Evolutionary conservation across 139 green algal species (phyloP), one percentile per base, ranked within the genome.

Genomic region (Chlamydomonas sp.): DNA sequence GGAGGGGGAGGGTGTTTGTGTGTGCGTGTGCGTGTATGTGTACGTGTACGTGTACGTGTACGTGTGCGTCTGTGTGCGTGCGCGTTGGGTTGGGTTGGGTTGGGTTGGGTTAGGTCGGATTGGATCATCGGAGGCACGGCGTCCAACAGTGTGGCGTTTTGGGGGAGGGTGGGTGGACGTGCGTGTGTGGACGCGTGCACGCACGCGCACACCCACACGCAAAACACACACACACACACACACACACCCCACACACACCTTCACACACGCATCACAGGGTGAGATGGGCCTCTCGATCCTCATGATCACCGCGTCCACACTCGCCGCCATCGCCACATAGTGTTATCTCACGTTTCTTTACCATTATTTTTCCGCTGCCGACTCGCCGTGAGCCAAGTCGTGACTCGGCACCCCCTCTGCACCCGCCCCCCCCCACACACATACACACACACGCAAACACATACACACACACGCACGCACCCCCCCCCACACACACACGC

Each of bases 101-200:
- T 68, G 6, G 8, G 29, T 8, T 58, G 16, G 48, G 70, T 50
- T 79, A 73, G 50, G 64, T 90, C 4, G 78, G 83, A 54, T 60
- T 89, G 57, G 75, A 89, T 33, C 77, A 75, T 31, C 72, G 79
- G 75, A 83, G 89, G 63, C 80, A 87, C 10, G 76, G 85, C 89
- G 3, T 89, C 81, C 50, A 93, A 93, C 68, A 87, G 92, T 20
- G 86, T 91, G n/a, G 81, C 13, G 91, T 82, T 71, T 71, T 95
- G 26, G n/a, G n/a, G n/a, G n/a, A n/a, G n/a, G n/a, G n/a, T n/a
- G n/a, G n/a, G n/a, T n/a, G n/a, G n/a, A n/a, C n/a, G n/a, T n/a
- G n/a, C n/a, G n/a, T n/a, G n/a, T n/a, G n/a, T n/a, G n/a, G n/a
- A n/a, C n/a, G n/a, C n/a, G n/a, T n/a, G n/a, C n/a, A n/a, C n/a